Evolutionary conservation across 352 stramenopile genomes (phyloP), one percentile per base, ranked within the genome.

Genomic region (Globisporangium okanoganense): DNA sequence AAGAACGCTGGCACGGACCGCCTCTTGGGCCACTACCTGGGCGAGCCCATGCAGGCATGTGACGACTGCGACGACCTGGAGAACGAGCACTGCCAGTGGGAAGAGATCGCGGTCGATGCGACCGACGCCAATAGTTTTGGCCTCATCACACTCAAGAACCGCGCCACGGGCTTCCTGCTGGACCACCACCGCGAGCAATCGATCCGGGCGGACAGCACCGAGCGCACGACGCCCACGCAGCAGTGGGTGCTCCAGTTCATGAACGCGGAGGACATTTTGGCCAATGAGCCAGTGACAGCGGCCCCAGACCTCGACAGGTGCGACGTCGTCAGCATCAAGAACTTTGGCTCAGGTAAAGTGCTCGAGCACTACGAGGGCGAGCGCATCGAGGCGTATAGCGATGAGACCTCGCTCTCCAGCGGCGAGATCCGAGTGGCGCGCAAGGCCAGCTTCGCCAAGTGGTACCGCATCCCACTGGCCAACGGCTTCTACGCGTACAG

Each of bases 101-200:
- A 43, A 10, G 43, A 25, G 58, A 52, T n/a, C 40, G 43, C 9
- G 31, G 6, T 12, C 29, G 29, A 33, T 6, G 29, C 29, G 29
- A 6, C 29, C 29, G 29, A 29, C 27, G 22, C 12, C 12, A 29
- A 18, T 7, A 33, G 3, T 6, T 33, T 33, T 33, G 22, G 49
- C 47, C 45, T 61, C 51, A 7, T 38, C 6, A 31, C 20, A 18
- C 50, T 56, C 33, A 35, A 41, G 50, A 56, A 56, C n/a, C 31
- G 31, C n/a, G 50, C 50, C 10, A 56, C 50, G 7, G 50, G 33
- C 33, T 45, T 56, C 29, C 9, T 56, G 31, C 50, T 56, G 31
- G 48, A 61, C 31, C 54, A 60, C 40, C 50, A 47, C 54, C 8
- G 43, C 54, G 40, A 60, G 54, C 14, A 40, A 25, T 60, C 54